Evolutionary conservation across 2,329 filamentous ascomycete species (phyloP).

Genomic region (Xylariaceae sp.): DNA sequence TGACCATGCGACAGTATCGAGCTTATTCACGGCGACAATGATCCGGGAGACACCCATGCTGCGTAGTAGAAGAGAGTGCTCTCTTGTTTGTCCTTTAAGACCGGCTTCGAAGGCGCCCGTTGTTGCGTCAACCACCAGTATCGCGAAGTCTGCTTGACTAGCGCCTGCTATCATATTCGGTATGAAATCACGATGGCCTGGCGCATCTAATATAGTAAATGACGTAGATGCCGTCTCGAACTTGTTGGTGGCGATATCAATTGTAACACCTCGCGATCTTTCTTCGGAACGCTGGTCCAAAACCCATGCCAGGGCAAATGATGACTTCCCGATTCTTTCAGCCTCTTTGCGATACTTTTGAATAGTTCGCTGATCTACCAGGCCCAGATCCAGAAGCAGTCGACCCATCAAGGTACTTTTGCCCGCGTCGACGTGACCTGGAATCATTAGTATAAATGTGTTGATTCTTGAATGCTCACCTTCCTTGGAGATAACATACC

Average conservation of each 20-base stretch:
- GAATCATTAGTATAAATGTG: constrained; percentile 10
- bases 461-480: background rate
- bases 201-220: constrained; percentile 93
- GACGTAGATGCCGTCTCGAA: constrained; percentile 83
- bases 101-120: constrained; percentile 91
- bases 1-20: constrained; percentile 82
- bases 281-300: constrained; percentile 90
- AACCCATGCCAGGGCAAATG: constrained; percentile 95
- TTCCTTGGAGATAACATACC: constrained; percentile 46
- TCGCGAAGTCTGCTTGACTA: constrained; percentile 90
- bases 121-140: constrained; percentile 87
- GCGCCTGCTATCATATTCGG: constrained; percentile 99
- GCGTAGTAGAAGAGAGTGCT: constrained; percentile 82
- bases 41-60: constrained; percentile 87
- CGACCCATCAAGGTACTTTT: constrained; percentile 98
- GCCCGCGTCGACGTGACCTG: constrained; percentile 92
- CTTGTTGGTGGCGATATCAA: constrained; percentile 91
- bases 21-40: constrained; percentile 91
- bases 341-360: constrained; percentile 86
- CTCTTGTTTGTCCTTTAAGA: constrained; percentile 85
- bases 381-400: constrained; percentile 80
- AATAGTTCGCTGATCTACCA: constrained; percentile 80
- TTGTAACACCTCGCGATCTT: constrained; percentile 82
- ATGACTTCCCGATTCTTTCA: constrained; percentile 85
- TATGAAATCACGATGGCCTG: constrained; percentile 91